Evolutionary conservation across 108 stramenopile species (phyloP), one percentile per base, ranked within the genome.

Genomic region (Skeletonema menzelii): DNA sequence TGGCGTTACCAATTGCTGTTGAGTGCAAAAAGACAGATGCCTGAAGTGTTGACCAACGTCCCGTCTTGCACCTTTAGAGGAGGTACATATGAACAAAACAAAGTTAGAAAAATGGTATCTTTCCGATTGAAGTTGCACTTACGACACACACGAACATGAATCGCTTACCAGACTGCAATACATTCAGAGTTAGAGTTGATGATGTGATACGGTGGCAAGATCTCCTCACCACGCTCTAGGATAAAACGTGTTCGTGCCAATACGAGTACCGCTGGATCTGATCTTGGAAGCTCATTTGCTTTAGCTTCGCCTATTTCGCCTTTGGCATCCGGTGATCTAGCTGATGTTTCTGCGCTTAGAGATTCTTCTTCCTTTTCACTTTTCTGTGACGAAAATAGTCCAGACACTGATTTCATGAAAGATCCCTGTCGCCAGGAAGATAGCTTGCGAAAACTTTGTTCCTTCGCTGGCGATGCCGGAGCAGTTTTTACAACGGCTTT

Each of bases 181-280:
- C 93, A 94, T 72, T 94, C 93, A 46, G 85, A 88, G 63, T 94
- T 94, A 13, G 88, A 81, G 34, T 90, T 68, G 34, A 94, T 53
- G 27, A 86, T 80, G 56, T 90, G 86, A 73, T 94, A 91, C 1
- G 85, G 84, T 0, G 90, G 85, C 20, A 91, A 65, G 53, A 80
- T 55, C 22, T 73, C 68, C 37, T 78, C 65, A 3, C 77, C 76
- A 31, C 82, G 80, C 20, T 84, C 73, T 17, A 86, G 28, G 37
- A 88, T 57, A 42, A 85, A 88, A 40, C 66, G 49, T 26, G 82
- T 85, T 12, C 87, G 79, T 24, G 79, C 76, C 27, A 85, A 72
- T 8, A 88, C 84, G 19, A 85, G 62, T 5, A 47, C 27, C n/a
- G 71, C 15, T 34, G 83, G 80, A 56, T 84, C 83, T 57, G 82